phyloP scores from a whole-genome alignment of 768 basidiomycete species.

The Rhodotorula sphaerocarpa region DNA sequence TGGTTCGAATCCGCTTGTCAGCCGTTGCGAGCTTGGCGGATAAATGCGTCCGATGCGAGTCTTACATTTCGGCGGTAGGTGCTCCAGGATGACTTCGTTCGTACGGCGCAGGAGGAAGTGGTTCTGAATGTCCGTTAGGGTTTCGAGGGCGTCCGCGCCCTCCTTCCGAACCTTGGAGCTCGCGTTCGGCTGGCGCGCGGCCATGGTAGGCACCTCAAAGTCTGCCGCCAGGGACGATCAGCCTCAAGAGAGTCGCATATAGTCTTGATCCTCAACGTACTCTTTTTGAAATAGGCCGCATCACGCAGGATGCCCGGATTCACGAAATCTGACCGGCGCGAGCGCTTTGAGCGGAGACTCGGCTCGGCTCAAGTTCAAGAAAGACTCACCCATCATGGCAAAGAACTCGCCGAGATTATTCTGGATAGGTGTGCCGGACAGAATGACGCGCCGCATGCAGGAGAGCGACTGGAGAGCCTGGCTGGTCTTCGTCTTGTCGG shows the following conservation, averaged over 20 bases:
- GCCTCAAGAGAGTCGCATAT: background rate
- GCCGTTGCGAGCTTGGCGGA: background rate
- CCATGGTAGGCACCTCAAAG: constrained; percentile 80
- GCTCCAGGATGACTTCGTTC: constrained; percentile 67
- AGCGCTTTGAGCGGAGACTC: too few species aligned
- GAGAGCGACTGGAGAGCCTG: constrained; percentile 71
- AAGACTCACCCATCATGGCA: constrained; percentile 71
- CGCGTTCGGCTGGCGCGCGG: constrained; percentile 70
- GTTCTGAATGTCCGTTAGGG: constrained; percentile 49
- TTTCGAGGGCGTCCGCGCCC: constrained; percentile 67
- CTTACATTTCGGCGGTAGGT: constrained; percentile 85
- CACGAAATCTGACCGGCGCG: constrained; percentile 60
- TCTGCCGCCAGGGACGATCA: constrained; percentile 46
- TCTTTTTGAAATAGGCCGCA: constrained; percentile 44
- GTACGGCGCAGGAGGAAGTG: constrained; percentile 80
- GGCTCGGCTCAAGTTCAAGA: too few species aligned
- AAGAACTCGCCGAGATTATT: constrained; percentile 94
- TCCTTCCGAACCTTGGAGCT: constrained; percentile 62
- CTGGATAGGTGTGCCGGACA: constrained; percentile 91
- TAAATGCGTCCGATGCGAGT: constrained; percentile 9
- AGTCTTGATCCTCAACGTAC: background rate
- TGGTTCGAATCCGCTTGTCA: constrained; percentile 42
- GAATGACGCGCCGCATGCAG: constrained; percentile 69
- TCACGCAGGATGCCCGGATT: constrained; percentile 75
- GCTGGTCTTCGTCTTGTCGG: constrained; percentile 80